These are phyloP conservation scores for Boletus speciosus DNA, from an alignment of 768 basidiomycete species.

Conservation along the genomic window DNA sequence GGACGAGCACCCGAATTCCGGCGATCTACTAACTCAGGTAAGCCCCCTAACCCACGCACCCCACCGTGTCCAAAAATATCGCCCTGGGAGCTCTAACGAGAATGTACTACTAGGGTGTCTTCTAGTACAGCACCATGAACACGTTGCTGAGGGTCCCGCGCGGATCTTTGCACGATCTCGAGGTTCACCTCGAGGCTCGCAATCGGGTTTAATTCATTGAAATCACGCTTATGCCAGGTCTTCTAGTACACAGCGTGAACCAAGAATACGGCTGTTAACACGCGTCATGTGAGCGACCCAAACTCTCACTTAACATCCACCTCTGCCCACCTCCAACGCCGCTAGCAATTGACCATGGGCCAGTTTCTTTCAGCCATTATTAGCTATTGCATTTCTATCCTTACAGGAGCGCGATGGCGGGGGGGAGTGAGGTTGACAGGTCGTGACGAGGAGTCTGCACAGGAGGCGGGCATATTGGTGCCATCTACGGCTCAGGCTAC, in stretches of 20 bases:
- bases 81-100: not conserved
- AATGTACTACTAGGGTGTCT: not conserved
- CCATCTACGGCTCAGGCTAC: not conserved
- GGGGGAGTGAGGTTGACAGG: conserved; percentile 14
- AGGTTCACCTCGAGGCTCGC: not conserved
- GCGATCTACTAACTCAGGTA: not conserved
- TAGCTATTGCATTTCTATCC: not conserved
- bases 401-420: not conserved
- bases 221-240: conserved; percentile 4
- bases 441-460: conserved; percentile 17
- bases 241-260: not conserved
- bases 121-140: not conserved
- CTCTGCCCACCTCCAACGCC: conserved; percentile 7
- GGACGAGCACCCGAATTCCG: not conserved
- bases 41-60: not conserved
- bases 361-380: conserved; percentile 11
- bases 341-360: conserved; percentile 19
- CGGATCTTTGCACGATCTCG: not conserved
- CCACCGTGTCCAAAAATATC: not conserved
- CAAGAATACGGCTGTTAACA: conserved; percentile 8
- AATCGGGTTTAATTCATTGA: not conserved
- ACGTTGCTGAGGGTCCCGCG: not conserved
- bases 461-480: not conserved
- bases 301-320: not conserved
- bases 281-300: not conserved